Percentiles rank a stretch among this genome's conserved stretches.
Conservation (phyloP, 192 early-diverging fungal species). For the Coemansia asiatica region DNA sequence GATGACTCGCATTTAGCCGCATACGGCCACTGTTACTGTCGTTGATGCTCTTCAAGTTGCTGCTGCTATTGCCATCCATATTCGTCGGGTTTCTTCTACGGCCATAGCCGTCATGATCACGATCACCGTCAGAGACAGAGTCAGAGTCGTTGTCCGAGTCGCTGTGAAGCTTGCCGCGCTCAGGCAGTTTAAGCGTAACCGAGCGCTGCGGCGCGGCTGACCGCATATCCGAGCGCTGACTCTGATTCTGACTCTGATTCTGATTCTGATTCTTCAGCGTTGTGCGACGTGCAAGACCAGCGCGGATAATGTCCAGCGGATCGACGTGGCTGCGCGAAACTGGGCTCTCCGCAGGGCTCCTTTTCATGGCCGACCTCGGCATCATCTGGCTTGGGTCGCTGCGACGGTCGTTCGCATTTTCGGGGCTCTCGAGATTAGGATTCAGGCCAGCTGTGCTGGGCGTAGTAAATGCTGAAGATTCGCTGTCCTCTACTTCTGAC, state of each 20-base stretch:
- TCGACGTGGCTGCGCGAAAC: constrained; percentile 26
- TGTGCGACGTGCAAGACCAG: constrained; percentile 44
- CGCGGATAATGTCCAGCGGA: constrained; percentile 53
- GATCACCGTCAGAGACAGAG: constrained; percentile 3
- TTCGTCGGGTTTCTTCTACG: neutral
- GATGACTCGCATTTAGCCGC: constrained; percentile 21
- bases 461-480: constrained; percentile 25
- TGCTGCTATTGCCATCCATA: neutral
- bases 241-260: constrained; percentile 40
- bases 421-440: constrained; percentile 2
- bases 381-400: neutral
- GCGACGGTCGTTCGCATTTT: neutral
- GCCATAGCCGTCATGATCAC: constrained; percentile 9
- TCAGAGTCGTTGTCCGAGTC: constrained; percentile 8
- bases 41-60: neutral
- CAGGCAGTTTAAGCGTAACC: constrained; percentile 29
- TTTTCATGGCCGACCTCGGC: constrained; percentile 39
- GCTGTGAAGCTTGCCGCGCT: neutral
- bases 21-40: constrained; percentile 3
- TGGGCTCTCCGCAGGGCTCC: constrained; percentile 15
- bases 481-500: constrained; percentile 12
- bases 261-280: constrained; percentile 53
- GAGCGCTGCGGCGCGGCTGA: constrained; percentile 34
- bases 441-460: constrained; percentile 11
- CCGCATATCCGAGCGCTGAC: constrained; percentile 12